Percentiles rank a stretch among this genome's conserved stretches.
phyloP scores from a whole-genome alignment of 2,329 filamentous ascomycete species.

The Metarhizium anisopliae region DNA sequence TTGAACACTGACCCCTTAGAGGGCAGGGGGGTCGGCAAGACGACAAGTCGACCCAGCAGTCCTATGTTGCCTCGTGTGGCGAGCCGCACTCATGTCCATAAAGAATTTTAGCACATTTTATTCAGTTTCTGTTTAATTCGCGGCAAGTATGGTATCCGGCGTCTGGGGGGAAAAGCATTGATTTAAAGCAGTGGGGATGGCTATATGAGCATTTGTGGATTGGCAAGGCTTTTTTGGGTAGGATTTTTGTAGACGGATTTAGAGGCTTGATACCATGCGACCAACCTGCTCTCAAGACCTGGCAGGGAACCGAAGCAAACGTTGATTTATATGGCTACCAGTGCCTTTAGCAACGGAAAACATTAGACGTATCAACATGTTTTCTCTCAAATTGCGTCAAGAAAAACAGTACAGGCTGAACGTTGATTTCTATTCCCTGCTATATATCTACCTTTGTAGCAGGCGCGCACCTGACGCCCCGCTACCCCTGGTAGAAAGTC shows the following conservation, averaged over 20 bases:
- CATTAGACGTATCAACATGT: no score
- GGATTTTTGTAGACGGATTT: not conserved
- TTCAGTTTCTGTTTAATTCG: not conserved
- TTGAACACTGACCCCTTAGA: constrained; percentile 33
- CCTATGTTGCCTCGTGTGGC: constrained; percentile 32
- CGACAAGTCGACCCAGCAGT: constrained; percentile 38
- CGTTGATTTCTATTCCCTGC: no score
- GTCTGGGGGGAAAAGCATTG: not conserved
- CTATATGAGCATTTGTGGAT: not conserved
- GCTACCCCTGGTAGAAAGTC: no score
- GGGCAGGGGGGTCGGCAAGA: constrained; percentile 26
- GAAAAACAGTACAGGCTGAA: no score
- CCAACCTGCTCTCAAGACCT: no score
- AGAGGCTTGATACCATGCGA: not conserved
- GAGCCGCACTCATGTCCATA: constrained; percentile 28
- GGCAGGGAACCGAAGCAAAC: no score
- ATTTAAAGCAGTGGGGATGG: not conserved
- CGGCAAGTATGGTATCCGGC: not conserved
- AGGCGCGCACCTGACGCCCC: no score
- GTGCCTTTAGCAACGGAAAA: no score
- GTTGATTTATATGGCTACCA: no score
- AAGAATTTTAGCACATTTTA: constrained; percentile 19
- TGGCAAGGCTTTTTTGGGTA: not conserved
- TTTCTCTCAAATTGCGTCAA: no score
- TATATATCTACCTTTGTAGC: no score